A percentile compares a stretch with the other conserved stretches of the same genome.
Conservation (phyloP, 805 yeast species). For the Candida coquimbonensis region DNA sequence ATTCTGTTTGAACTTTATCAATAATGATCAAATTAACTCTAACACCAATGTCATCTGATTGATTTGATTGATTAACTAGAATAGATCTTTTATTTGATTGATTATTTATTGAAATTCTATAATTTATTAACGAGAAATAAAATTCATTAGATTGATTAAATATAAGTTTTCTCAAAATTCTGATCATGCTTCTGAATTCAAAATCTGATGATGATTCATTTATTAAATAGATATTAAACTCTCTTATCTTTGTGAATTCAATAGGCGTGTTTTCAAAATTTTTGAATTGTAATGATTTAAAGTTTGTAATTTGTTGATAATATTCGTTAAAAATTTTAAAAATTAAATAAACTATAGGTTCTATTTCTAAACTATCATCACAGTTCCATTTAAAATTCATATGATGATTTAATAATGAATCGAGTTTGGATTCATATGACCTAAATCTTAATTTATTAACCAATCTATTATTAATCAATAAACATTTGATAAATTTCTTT, state of each 20-base stretch:
- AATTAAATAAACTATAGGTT: conserved; percentile 2
- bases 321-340: neutral
- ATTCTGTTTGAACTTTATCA: too few relatives aligned
- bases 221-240: neutral
- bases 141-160: neutral
- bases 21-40: too few relatives aligned
- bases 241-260: neutral
- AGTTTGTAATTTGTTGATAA: neutral
- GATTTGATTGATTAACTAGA: too few relatives aligned
- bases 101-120: neutral
- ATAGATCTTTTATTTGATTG: neutral
- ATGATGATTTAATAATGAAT: neutral
- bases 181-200: neutral
- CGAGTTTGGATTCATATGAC: neutral
- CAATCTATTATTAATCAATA: neutral
- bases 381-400: conserved; percentile 2
- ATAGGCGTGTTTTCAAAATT: too few relatives aligned
- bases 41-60: too few relatives aligned
- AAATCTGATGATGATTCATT: neutral
- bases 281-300: neutral
- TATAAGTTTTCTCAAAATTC: neutral
- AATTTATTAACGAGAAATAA: conserved; percentile 1
- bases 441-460: neutral
- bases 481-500: neutral
- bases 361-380: conserved; percentile 3